A percentile compares a stretch with the other conserved stretches of the same genome.
Evolutionary conservation across 345 rosid genomes (phyloP).

Genomic region (Psidium guajava): DNA sequence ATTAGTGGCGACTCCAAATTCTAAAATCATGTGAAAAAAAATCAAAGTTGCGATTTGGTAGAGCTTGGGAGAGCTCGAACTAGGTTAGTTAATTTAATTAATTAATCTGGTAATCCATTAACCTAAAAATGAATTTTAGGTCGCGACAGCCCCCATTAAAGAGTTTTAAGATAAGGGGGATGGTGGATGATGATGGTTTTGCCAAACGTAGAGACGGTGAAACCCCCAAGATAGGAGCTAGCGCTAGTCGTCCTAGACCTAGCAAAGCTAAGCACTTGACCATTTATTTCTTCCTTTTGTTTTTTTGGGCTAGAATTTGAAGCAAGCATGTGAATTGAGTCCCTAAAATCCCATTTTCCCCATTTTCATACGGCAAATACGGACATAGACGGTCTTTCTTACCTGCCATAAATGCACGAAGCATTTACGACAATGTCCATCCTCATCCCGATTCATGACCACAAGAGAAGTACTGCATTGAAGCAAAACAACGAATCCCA

Average conservation of each 20-base stretch:
- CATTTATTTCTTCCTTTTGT: neutral
- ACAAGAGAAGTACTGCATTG: neutral
- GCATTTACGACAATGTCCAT: neutral
- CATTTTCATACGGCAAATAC: neutral
- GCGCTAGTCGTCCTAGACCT: neutral
- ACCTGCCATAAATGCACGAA: neutral
- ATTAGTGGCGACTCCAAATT: too few relatives aligned
- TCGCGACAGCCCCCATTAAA: neutral
- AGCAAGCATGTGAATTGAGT: neutral
- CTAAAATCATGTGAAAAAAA: too few relatives aligned
- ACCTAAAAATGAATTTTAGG: too few relatives aligned
- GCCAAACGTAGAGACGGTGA: neutral
- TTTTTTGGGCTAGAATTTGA: neutral
- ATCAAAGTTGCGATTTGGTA: too few relatives aligned
- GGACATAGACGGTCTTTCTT: neutral
- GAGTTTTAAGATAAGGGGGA: neutral
- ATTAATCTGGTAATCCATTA: too few relatives aligned
- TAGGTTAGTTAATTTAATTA: too few relatives aligned
- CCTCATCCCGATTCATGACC: neutral
- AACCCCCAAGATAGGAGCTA: neutral
- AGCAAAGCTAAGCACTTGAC: neutral
- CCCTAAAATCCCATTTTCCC: neutral
- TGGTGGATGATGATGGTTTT: neutral
- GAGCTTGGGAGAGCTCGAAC: too few relatives aligned
- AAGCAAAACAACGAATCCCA: neutral